These are phyloP conservation scores for Aspergillus alliaceus DNA, from an alignment of 2,329 filamentous ascomycete genomes.

Conservation along the genomic window DNA sequence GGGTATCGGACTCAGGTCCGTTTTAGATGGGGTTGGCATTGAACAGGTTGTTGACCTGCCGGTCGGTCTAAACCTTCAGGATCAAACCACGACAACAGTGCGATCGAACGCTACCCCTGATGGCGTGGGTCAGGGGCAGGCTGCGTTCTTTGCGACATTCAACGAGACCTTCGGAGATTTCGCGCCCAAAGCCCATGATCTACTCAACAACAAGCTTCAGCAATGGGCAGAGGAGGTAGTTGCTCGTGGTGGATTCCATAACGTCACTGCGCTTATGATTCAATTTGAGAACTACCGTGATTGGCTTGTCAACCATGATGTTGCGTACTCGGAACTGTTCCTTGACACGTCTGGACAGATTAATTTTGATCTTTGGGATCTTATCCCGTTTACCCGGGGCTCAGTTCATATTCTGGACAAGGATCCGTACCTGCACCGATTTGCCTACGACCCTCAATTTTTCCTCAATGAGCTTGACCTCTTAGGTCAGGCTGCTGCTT, in stretches of 20 bases:
- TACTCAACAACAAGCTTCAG: conserved; percentile 9
- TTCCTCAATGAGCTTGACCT: conserved; percentile 30
- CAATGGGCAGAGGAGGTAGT: conserved; percentile 27
- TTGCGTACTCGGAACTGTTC: conserved; percentile 29
- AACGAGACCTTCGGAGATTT: conserved; percentile 19
- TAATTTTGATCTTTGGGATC: conserved; percentile 28
- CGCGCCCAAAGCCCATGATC: too few relatives aligned
- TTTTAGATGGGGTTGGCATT: conserved; percentile 17
- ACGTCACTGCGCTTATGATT: conserved; percentile 21
- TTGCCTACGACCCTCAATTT: conserved; percentile 24
- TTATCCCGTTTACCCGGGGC: conserved; percentile 31
- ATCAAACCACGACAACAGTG: conserved; percentile 28
- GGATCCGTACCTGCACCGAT: conserved; percentile 27
- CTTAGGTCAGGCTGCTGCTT: conserved; percentile 25
- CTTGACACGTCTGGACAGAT: conserved; percentile 24
- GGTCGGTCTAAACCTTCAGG: conserved; percentile 32
- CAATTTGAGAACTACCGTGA: conserved; percentile 29
- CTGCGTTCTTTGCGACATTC: conserved; percentile 29
- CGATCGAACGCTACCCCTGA: conserved; percentile 6
- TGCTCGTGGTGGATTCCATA: conserved; percentile 27
- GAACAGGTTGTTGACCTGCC: conserved; percentile 25
- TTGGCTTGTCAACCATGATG: conserved; percentile 27
- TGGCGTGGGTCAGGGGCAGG: conserved; percentile 25
- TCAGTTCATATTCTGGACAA: conserved; percentile 20
- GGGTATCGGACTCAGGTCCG: conserved; percentile 23